Base-by-base conservation (phyloP, 2,329 filamentous ascomycete genomes). In the Cladosporium phlei region DNA sequence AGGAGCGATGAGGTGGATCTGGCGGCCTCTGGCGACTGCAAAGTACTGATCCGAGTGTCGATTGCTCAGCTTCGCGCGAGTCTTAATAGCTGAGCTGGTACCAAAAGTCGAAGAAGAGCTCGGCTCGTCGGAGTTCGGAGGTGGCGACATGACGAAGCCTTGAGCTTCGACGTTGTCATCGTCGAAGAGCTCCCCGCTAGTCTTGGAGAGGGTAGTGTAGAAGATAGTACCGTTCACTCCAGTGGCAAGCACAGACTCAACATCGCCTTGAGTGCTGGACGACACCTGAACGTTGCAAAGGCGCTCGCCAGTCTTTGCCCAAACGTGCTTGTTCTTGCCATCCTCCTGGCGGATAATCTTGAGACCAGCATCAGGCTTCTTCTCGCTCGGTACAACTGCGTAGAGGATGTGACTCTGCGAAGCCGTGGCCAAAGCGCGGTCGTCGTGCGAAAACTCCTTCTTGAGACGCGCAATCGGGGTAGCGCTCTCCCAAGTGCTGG, bases 401-500 rank as follows among this genome's bases (percentile, higher is more conserved):
- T 97, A 98, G 5, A 88, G 84, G 67, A 98, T 97, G 70, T 93
- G 95, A 50, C 85, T 85, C 61, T 88, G 83, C 20, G 88, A 91
- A 14, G 91, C 90, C 4, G 90, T 86, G 39, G 91, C 91, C 24
- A 98, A 77, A 53, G 90, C 94, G 55, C 94, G 86, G 63, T 98
- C 93, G 52, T 96, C 84, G 69, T 97, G 93, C 62, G 98, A 93
- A 59, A 97, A 97, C 4, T 95, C 89, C 71, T 97, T 97, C 76
- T 95, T 95, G 54, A 97, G 76, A 48, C 89, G 82, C 42, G 93
- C 91, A 65, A 97, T 83, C 3, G 83, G 76, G 68, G 50, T 75
- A 68, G 51, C 75, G 67, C 54, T 78, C 71, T 63, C 80, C 46
- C 38, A 43, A 3, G 46, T 48, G 17, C 25, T 30, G 10, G 29